These are phyloP conservation scores for Gigaspora rosea DNA, from an alignment of 192 early-diverging fungal genomes.

Conservation along the genomic window DNA sequence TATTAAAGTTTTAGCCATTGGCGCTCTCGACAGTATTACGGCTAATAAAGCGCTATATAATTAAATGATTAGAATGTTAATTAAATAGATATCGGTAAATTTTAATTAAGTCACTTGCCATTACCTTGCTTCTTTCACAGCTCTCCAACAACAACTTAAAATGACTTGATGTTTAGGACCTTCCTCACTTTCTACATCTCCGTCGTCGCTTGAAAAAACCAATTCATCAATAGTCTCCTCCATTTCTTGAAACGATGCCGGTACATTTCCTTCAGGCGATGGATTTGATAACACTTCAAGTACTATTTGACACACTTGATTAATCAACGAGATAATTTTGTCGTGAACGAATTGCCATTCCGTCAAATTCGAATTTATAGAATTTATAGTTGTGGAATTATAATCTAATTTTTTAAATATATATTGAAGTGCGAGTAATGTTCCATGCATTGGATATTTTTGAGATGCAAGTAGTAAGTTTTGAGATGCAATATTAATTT, in stretches of 20 bases:
- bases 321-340: slow-evolving; percentile 50
- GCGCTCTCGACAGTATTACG: slow-evolving; percentile 49
- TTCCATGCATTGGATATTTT: slow-evolving; percentile 58
- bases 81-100: background rate
- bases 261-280: slow-evolving; percentile 90
- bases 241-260: slow-evolving; percentile 74
- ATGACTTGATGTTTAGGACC: slow-evolving; percentile 82
- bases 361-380: slow-evolving; percentile 44
- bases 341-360: slow-evolving; percentile 56
- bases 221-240: slow-evolving; percentile 59
- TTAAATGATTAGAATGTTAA: slow-evolving; percentile 16
- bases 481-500: slow-evolving; percentile 48
- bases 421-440: slow-evolving; percentile 57
- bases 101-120: background rate
- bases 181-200: background rate
- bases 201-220: slow-evolving; percentile 33
- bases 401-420: slow-evolving; percentile 66
- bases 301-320: slow-evolving; percentile 59
- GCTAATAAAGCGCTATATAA: slow-evolving; percentile 44
- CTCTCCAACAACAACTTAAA: slow-evolving; percentile 89
- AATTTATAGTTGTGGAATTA: slow-evolving; percentile 42
- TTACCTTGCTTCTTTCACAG: slow-evolving; percentile 82
- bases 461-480: slow-evolving; percentile 57
- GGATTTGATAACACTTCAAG: slow-evolving; percentile 73
- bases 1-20: slow-evolving; percentile 35